Conservation (phyloP, 2,329 filamentous ascomycete genomes). For the Blastomyces percursus region DNA sequence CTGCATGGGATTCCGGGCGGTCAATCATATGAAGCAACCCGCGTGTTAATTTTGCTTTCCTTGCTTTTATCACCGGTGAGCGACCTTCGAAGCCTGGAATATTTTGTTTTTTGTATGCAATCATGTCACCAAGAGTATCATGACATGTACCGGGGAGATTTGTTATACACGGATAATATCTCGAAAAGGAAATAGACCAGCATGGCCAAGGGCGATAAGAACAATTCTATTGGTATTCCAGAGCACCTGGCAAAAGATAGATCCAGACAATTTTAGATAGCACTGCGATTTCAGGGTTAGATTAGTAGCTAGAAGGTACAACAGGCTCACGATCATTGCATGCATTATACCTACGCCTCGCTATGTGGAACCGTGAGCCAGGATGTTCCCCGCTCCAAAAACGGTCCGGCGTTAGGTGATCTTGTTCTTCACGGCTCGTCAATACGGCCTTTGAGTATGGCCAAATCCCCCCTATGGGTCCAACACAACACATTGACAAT, state of each 20-base stretch:
- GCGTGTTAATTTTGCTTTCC: background rate
- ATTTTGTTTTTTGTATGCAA: background rate
- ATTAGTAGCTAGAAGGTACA: background rate
- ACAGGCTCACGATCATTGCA: conserved; percentile 2
- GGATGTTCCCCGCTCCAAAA: conserved; percentile 1
- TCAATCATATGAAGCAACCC: conserved; percentile 2
- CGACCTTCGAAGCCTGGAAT: background rate
- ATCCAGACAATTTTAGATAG: background rate
- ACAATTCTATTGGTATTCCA: conserved; percentile 3
- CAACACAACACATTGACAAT: background rate
- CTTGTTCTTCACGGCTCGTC: conserved; percentile 1
- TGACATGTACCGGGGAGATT: background rate
- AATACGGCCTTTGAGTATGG: background rate
- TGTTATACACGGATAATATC: background rate
- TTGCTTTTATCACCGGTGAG: background rate
- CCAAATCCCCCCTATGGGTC: conserved; percentile 4
- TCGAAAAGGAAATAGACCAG: background rate
- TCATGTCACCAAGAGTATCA: background rate
- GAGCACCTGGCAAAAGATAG: background rate
- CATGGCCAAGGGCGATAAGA: background rate
- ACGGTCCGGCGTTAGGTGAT: background rate
- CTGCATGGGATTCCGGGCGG: conserved; percentile 1
- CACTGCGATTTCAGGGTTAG: background rate
- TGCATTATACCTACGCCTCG: conserved; percentile 6
- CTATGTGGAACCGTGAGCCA: conserved; percentile 6